These are phyloP conservation scores for Bisporella sp. DNA, from an alignment of 2,329 filamentous ascomycete genomes.

Conservation along the genomic window DNA sequence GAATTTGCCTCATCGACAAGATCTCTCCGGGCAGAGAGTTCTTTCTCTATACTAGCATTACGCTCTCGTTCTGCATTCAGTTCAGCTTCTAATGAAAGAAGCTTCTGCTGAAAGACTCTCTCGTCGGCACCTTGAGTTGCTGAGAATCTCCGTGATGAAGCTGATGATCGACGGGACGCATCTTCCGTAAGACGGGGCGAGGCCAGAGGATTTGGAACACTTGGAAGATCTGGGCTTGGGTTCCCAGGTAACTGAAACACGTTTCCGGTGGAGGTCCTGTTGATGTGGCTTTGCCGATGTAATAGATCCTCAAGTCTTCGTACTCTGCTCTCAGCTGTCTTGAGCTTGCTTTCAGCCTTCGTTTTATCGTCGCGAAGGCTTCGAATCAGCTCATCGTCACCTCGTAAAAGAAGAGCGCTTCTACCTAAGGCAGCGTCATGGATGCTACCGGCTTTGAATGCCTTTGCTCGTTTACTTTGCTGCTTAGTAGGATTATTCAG, in stretches of 20 bases:
- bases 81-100: slow-evolving; percentile 69
- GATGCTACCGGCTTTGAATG: slow-evolving; percentile 93
- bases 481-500: slow-evolving; percentile 77
- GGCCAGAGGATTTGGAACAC: slow-evolving; percentile 32
- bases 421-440: slow-evolving; percentile 85
- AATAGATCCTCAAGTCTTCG: slow-evolving; percentile 86
- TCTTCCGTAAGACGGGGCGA: slow-evolving; percentile 31
- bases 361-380: slow-evolving; percentile 78
- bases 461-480: slow-evolving; percentile 79
- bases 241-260: slow-evolving; percentile 43
- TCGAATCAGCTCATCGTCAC: slow-evolving; percentile 75
- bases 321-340: slow-evolving; percentile 82
- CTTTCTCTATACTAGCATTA: slow-evolving; percentile 59
- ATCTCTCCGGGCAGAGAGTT: slow-evolving; percentile 55
- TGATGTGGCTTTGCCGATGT: slow-evolving; percentile 68
- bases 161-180: slow-evolving; percentile 49
- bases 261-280: slow-evolving; percentile 45
- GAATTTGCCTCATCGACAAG: slow-evolving; percentile 81
- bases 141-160: slow-evolving; percentile 54
- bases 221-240: slow-evolving; percentile 41
- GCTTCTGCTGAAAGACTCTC: slow-evolving; percentile 52
- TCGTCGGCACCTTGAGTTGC: slow-evolving; percentile 52
- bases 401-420: slow-evolving; percentile 76
- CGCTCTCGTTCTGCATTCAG: slow-evolving; percentile 66
- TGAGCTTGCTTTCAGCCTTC: slow-evolving; percentile 66